Evolutionary conservation across 257 asterid species (phyloP).

Genomic region (Scutellaria galericulata): DNA sequence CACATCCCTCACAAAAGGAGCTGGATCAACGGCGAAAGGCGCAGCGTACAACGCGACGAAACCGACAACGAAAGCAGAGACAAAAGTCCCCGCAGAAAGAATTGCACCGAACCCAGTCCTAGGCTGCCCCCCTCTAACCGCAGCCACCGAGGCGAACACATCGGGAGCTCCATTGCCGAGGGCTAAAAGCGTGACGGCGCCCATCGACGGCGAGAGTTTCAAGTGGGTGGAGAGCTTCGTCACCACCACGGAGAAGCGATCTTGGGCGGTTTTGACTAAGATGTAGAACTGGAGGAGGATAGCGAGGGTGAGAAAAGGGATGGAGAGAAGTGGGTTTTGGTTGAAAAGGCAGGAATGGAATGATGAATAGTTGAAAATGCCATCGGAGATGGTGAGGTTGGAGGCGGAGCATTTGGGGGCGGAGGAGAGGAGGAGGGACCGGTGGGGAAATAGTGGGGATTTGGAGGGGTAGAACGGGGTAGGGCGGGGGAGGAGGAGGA

Average conservation of each 20-base stretch:
- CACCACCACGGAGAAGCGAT: slow-evolving; percentile 82
- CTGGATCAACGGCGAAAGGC: slow-evolving; percentile 87
- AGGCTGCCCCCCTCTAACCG: slow-evolving; percentile 83
- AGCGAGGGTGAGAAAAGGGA: slow-evolving; percentile 61
- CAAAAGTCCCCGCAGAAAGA: slow-evolving; percentile 96
- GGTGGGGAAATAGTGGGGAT: slow-evolving; percentile 35
- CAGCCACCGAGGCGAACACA: slow-evolving; percentile 94
- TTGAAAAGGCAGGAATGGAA: slow-evolving; percentile 65
- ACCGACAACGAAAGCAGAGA: slow-evolving; percentile 92
- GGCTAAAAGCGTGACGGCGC: slow-evolving; percentile 93
- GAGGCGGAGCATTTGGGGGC: slow-evolving; percentile 47
- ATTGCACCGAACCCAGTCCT: slow-evolving; percentile 96
- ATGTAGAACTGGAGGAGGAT: slow-evolving; percentile 81
- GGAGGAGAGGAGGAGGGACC: slow-evolving; percentile 38
- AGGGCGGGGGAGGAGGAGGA: slow-evolving; percentile 43
- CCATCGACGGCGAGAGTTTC: slow-evolving; percentile 88
- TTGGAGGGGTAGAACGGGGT: slow-evolving; percentile 30
- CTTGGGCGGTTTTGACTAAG: slow-evolving; percentile 90
- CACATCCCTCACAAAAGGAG: slow-evolving; percentile 87
- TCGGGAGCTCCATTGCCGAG: slow-evolving; percentile 98
- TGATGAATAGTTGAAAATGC: slow-evolving; percentile 68
- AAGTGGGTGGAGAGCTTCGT: slow-evolving; percentile 74
- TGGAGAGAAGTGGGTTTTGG: slow-evolving; percentile 53
- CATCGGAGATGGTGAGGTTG: slow-evolving; percentile 52
- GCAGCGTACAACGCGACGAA: slow-evolving; percentile 89